Base-by-base conservation (phyloP, 2,329 filamentous ascomycete species). In the Neopestalotiopsis sp. region DNA sequence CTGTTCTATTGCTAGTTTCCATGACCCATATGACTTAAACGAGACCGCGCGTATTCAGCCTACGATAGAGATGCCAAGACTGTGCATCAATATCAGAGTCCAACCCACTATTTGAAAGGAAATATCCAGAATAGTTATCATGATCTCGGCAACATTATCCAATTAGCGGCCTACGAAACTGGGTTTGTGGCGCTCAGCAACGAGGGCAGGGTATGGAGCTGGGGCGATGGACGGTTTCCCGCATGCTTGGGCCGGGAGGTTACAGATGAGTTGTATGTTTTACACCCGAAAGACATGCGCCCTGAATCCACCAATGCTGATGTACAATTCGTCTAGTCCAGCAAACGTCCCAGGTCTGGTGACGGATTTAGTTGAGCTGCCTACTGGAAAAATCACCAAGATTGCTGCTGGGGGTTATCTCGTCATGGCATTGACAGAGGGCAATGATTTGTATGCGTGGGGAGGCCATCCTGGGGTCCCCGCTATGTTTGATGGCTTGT, bases 401-500 rank as follows among this genome's bases (percentile, higher is more conserved):
- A 79, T 92, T 32, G 83, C 81, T 4, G 85, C 86, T 3, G 86
- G 86, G 2, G 89, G 90, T 0, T 90, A 90, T 74, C 78, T 86
- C 2, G 79, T 87, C 2, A 88, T 87, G 3, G 89, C 89, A 0
- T 73, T 92, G 58, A 91, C 89, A 0, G 79, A 83, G 12, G 87
- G 86, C 2, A 82, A 85, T 40, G 87, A 89, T 68, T 76, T 91
- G 1, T 92, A 92, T 74, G 75, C 87, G 30, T 92, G 90, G 90
- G 90, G 90, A 38, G 77, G 78, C n/a, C 79, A 81, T 67, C 76
- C 78, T 12, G 79, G 79, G 4, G 75, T 76, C 12, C 73, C 74
- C n/a, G 72, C 77, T 32, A 74, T 84, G 40, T 61, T 79, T 1
- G 73, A 75, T 20, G 75, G 66, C 0, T 65, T 81, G 38, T 76